Base-by-base conservation (phyloP, 2,329 filamentous ascomycete genomes). In the Stromatinia cepivora region DNA sequence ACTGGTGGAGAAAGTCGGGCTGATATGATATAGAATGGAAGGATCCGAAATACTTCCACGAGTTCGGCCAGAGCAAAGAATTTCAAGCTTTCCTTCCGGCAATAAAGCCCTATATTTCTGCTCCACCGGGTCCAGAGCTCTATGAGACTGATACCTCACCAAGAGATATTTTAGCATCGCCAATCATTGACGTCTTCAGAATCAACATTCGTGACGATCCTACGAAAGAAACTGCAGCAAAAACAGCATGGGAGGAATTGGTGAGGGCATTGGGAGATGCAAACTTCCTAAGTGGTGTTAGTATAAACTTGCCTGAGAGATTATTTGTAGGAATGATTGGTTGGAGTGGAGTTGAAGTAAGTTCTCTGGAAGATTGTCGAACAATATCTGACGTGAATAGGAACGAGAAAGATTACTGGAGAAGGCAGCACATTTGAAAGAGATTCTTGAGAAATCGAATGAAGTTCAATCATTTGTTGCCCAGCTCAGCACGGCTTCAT, bases 261-360 rank as follows among this genome's bases (percentile, higher is more conserved):
- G 22, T 42, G 17, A 45, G 54, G 2, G 22, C n/a, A 0, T 22
- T 52, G 4, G 31, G 22, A 15, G 20, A 10, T 13, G 36, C 20
- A n/a, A 15, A 54, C 3, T 17, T 45, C 22, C 13, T 67, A 7
- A 62, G 56, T 53, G 66, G 57, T 52, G 34, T 67, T 6, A 67
- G 66, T 25, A 4, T 67, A 10, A 67, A 67, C 22, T 34, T 67
- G 25, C n/a, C 58, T 3, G 66, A 53, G 36, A 62, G 25, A 45
- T 11, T 9, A 0, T 67, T 67, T 34, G 0, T 67, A 7, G 66
- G 66, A 45, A 46, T 62, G 56, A 31, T 62, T 22, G 56, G 56
- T 11, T 67, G 66, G 66, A 50, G 58, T 36, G 48, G 56, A 42
- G 20, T 31, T n/a, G 56, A 67, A 10, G 66, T 62, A 54, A 53